phyloP scores from a whole-genome alignment of 1,284 basidiomycete species.

The Austroboletus olivaceoglutinosus region DNA sequence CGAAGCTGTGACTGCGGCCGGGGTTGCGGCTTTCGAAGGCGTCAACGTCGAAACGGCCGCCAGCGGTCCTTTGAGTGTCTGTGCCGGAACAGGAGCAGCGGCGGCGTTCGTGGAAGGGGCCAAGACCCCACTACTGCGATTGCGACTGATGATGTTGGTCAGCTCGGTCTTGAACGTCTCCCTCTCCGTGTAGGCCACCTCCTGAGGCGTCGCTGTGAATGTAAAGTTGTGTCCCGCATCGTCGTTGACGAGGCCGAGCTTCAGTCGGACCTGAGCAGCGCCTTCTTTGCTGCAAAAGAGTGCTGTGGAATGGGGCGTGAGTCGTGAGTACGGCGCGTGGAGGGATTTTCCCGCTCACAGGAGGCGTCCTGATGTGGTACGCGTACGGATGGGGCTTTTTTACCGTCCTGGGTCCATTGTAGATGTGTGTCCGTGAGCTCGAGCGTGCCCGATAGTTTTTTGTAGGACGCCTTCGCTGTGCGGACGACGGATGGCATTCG shows the following conservation, averaged over 20 bases:
- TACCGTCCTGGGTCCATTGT: constrained; percentile 72
- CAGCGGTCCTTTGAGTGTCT: constrained; percentile 29
- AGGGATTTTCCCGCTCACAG: constrained; percentile 48
- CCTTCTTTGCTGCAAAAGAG: constrained; percentile 83
- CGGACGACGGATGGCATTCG: constrained; percentile 52
- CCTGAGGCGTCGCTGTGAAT: constrained; percentile 60
- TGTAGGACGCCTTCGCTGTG: constrained; percentile 75
- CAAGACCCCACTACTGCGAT: constrained; percentile 43
- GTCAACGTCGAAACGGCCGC: constrained; percentile 25
- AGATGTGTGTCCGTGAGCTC: constrained; percentile 66
- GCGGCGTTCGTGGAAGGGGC: constrained; percentile 12
- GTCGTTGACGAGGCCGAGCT: constrained; percentile 63
- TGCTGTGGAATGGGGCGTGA: constrained; percentile 40
- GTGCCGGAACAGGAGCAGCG: constrained; percentile 23
- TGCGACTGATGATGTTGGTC: constrained; percentile 69
- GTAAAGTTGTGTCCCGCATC: constrained; percentile 77
- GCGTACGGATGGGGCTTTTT: constrained; percentile 56
- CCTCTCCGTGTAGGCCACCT: constrained; percentile 61
- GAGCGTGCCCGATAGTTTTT: constrained; percentile 70
- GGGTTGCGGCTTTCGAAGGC: constrained; percentile 30
- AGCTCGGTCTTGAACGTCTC: constrained; percentile 79
- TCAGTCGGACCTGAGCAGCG: constrained; percentile 70
- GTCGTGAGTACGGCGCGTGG: background rate
- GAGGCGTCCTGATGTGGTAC: constrained; percentile 58
- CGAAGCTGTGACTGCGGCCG: constrained; percentile 30